phyloP scores from a whole-genome alignment of 306 rosid species.

The Gynostemma pentaphyllum region DNA sequence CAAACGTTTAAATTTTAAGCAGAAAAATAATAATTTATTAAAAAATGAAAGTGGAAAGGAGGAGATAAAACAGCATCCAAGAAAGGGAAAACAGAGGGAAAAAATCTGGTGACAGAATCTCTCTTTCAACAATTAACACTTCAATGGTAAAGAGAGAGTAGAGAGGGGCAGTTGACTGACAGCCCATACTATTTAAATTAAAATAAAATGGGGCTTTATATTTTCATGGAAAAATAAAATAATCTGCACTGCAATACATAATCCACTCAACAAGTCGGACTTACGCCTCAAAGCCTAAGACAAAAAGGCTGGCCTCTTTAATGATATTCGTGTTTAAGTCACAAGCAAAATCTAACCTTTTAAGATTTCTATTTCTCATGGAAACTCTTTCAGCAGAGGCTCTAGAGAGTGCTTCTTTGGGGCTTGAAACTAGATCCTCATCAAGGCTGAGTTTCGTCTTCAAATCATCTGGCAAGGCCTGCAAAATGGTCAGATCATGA shows the following conservation, averaged over 20 bases:
- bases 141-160: not conserved
- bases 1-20: too few relatives aligned
- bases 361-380: conserved; percentile 61
- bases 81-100: not conserved
- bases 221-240: not conserved
- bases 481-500: conserved; percentile 26
- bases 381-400: conserved; percentile 82
- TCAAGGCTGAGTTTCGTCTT: conserved; percentile 88
- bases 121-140: too few relatives aligned
- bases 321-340: too few relatives aligned
- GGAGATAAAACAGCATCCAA: not conserved
- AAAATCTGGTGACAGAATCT: not conserved
- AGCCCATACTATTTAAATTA: not conserved
- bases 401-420: conserved; percentile 84
- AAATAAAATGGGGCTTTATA: not conserved
- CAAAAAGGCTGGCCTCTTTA: too few relatives aligned
- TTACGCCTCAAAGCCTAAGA: not conserved
- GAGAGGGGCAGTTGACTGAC: not conserved
- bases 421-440: conserved; percentile 92
- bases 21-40: not conserved
- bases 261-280: not conserved
- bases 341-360: conserved; percentile 36
- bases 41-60: not conserved
- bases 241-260: not conserved
- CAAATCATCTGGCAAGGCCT: conserved; percentile 98